Evolutionary conservation across 1,284 basidiomycete species (phyloP), one percentile per base, ranked within the genome.

Genomic region (Papiliotrema flavescens): DNA sequence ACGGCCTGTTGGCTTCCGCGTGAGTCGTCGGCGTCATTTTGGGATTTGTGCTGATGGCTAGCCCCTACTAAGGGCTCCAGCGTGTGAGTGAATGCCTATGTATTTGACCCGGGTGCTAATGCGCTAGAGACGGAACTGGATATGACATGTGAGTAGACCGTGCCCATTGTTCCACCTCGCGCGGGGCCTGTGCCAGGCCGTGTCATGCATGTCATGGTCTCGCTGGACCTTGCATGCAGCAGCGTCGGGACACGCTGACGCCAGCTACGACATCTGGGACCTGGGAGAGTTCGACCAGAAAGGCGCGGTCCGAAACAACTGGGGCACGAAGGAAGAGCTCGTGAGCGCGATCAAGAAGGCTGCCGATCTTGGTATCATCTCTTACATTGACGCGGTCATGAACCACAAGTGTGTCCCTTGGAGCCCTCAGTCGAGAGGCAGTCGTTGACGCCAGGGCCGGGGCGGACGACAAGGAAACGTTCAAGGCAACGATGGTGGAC

Each of bases 251-350:
- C 40, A 14, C 42, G 14, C 53, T 42, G 34, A 79, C 55, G 73
- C 72, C 53, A 77, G 80, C 50, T 80, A 79, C 64, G 79, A 80
- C 58, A 56, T 90, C 83, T 92, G 88, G 88, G 90, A 93, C 70
- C 78, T 97, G 11, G 94, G 94, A 46, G 93, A 97, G 78, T 97
- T 96, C 63, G 78, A 90, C 49, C 88, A 90, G 73, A 94, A 91
- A 73, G 88, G 87, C 13, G 78, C 82, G n/a, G 76, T 83, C 49
- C 74, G 80, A 9, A 97, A 93, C n/a, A 84, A 93, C 60, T 98
- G 92, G 90, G 94, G 94, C 19, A 88, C 86, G 14, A 88, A 87
- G 63, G 84, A 90, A 44, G 86, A 97, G 64, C 82, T 95, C 20
- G 69, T 91, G 2, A 70, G 76, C 4, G 85, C 88, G 13, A 87